Evolutionary conservation across 2,329 filamentous ascomycete species (phyloP), one percentile per base, ranked within the genome.

Genomic region (Aureobasidium sp.): DNA sequence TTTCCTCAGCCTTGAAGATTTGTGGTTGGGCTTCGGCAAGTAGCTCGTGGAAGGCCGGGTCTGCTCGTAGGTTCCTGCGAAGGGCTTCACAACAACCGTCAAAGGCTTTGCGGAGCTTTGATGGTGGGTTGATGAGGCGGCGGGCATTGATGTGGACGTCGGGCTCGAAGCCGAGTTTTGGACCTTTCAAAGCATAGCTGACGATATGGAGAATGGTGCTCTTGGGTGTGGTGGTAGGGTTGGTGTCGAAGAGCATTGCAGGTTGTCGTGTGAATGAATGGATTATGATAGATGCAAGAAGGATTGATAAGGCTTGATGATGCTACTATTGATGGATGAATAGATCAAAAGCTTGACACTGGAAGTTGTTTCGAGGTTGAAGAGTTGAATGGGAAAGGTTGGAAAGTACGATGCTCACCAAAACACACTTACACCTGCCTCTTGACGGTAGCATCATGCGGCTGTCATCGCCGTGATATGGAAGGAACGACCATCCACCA

Each of bases 61-160:
- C 51, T 31, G 51, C 51, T 2, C 51, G 37, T 10, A 55, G 25
- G 27, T 55, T 43, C 27, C 21, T 55, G 27, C 51, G 51, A 8
- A 55, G 37, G 17, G 9, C 37, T 42, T 55, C 51, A n/a, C 51
- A 43, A n/a, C 51, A 37, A 33, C 51, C 51, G 29, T 55, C 51
- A 23, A 42, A 55, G 17, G 51, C 37, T 43, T 55, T 55, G 11
- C 51, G 51, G n/a, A 55, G 37, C 27, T 31, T 19, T 4, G 27
- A 8, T 15, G 51, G 37, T 55, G 51, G 51, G 19, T 55, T 55
- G 31, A 55, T 21, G 4, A 55, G 25, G 37, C 51, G 51, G 4
- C 37, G 38, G 10, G 51, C 51, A n/a, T 43, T 55, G 37, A 55
- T 29, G 13, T 42, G 37, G 15, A 55, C 38, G 13, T 55, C 51